Evolutionary conservation across 2,329 filamentous ascomycete genomes (phyloP).

Genomic region (Trichoderma afroharzianum): DNA sequence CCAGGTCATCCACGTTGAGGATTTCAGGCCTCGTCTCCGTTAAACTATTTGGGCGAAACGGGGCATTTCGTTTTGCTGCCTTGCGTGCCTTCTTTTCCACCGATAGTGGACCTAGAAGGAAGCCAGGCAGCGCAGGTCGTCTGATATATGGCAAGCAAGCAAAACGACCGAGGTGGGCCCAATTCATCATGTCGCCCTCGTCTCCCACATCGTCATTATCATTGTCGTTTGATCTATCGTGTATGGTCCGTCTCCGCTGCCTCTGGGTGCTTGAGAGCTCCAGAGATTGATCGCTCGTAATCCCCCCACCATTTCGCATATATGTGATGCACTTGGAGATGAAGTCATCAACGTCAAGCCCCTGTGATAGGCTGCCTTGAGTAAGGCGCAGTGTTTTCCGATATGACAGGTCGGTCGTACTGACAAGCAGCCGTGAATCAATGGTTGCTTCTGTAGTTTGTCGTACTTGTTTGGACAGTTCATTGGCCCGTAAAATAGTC

Average conservation of each 20-base stretch:
- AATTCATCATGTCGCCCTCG: conserved; percentile 76
- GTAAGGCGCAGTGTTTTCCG: conserved; percentile 73
- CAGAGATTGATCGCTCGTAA: conserved; percentile 47
- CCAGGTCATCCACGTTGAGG: conserved; percentile 68
- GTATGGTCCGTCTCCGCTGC: conserved; percentile 35
- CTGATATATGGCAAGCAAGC: conserved; percentile 70
- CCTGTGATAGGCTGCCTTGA: conserved; percentile 67
- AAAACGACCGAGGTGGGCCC: conserved; percentile 75
- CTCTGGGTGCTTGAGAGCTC: conserved; percentile 50
- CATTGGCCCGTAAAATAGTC: conserved; percentile 63
- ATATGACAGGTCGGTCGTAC: conserved; percentile 73
- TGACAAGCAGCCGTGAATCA: conserved; percentile 82
- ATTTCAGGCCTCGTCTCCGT: conserved; percentile 75
- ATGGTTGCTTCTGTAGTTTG: conserved; percentile 89
- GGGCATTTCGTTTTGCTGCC: conserved; percentile 65
- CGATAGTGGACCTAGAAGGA: conserved; percentile 83
- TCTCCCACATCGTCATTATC: conserved; percentile 62
- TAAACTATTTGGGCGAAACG: conserved; percentile 64
- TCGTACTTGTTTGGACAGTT: conserved; percentile 64
- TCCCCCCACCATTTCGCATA: conserved; percentile 67
- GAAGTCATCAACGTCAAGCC: conserved; percentile 87
- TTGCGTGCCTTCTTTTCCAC: conserved; percentile 80
- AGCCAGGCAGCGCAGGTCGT: conserved; percentile 74
- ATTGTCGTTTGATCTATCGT: conserved; percentile 42
- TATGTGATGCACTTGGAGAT: conserved; percentile 84